Evolutionary conservation across 1,284 basidiomycete genomes (phyloP), one percentile per base, ranked within the genome.

Genomic region (Peniophora sp.): DNA sequence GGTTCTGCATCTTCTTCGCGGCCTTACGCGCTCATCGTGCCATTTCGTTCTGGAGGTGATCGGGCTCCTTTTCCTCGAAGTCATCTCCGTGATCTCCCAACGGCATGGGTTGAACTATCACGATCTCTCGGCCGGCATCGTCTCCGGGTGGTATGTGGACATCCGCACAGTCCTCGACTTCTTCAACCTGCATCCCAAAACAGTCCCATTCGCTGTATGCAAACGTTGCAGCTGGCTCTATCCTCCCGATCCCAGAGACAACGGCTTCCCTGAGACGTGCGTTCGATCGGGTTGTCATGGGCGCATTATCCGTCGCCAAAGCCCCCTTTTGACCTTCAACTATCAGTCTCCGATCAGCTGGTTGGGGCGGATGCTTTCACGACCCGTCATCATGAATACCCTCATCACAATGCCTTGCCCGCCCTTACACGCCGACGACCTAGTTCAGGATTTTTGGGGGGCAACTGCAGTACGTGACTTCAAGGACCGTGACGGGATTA

Each of bases 381-480:
- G 39, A 16, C 39, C 39, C 5, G n/a, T 5, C 6, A 41, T 41
- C 39, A 16, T 17, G 39, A 41, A n/a, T 22, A 41, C 8, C n/a
- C 39, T 41, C n/a, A n/a, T 41, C 39, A 41, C 39, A 8, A 5
- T 6, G 6, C 6, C 39, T 5, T 6, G 16, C 39, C 8, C n/a
- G 5, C 5, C 5, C 16, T 22, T 22, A n/a, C n/a, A 5, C 16
- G 39, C 6, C 8, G n/a, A 8, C 8, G n/a, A 41, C 6, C n/a
- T n/a, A n/a, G n/a, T n/a, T n/a, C 27, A 32, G 16, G 55, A 56
- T 35, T 47, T 56, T 32, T 55, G 53, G 53, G 53, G 53, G 43
- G 51, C 32, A 2, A 16, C 24, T 3, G 23, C 39, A 22, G 22
- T 53, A 10, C 51, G 41, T 11, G 25, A 50, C 8, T 53, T 56